Conservation (phyloP, 805 yeast species). For the Lachancea sp. region DNA sequence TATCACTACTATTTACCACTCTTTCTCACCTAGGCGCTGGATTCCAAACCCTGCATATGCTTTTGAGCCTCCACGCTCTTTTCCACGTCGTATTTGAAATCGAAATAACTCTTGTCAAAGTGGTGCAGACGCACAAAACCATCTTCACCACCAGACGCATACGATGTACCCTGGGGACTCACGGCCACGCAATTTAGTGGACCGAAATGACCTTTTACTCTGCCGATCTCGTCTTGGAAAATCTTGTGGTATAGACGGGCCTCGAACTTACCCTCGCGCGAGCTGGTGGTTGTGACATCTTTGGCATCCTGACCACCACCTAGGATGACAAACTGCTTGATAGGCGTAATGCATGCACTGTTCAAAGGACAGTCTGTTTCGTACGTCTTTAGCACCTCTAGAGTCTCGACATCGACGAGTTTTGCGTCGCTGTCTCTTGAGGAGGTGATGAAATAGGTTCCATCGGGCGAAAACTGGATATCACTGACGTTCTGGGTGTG, state of each 20-base stretch:
- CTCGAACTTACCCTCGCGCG: constrained; percentile 92
- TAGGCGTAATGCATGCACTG: constrained; percentile 89
- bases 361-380: constrained; percentile 90
- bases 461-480: constrained; percentile 81
- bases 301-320: constrained; percentile 99
- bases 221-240: constrained; percentile 92
- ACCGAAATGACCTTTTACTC: constrained; percentile 98
- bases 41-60: constrained; percentile 23
- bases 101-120: constrained; percentile 88
- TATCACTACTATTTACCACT: constrained; percentile 1
- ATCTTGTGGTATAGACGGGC: constrained; percentile 93
- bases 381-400: constrained; percentile 66
- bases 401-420: constrained; percentile 69
- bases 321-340: constrained; percentile 82
- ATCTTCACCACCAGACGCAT: constrained; percentile 98
- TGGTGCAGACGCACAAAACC: constrained; percentile 93
- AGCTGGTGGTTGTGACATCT: constrained; percentile 95
- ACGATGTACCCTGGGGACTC: constrained; percentile 89
- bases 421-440: constrained; percentile 86
- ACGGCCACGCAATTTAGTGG: constrained; percentile 91
- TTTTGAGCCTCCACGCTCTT: constrained; percentile 55
- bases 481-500: constrained; percentile 83
- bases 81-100: constrained; percentile 88
- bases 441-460: constrained; percentile 83
- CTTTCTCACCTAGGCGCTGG: constrained; percentile 3